These are phyloP conservation scores for Corylus avellana DNA, from an alignment of 306 rosid genomes.

Conservation along the genomic window DNA sequence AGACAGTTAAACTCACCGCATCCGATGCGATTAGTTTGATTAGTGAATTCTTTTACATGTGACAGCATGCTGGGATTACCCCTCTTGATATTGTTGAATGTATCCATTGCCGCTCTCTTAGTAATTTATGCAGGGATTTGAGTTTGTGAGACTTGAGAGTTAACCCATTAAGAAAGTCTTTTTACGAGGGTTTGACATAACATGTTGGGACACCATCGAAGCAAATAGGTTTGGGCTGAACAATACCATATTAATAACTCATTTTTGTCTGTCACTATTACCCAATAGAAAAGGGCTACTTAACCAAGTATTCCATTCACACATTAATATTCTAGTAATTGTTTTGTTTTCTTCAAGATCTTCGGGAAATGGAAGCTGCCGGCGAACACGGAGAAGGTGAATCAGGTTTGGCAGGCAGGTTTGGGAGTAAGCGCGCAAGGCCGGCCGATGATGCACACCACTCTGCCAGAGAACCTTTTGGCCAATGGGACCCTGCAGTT, in stretches of 20 bases:
- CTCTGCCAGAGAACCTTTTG: too few relatives aligned
- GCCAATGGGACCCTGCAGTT: too few relatives aligned
- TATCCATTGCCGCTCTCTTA: neutral
- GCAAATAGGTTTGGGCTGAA: too few relatives aligned
- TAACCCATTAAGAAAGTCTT: too few relatives aligned
- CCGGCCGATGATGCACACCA: neutral
- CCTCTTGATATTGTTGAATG: neutral
- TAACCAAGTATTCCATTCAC: too few relatives aligned
- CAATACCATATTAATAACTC: too few relatives aligned
- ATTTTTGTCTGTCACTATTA: too few relatives aligned
- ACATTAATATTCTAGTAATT: too few relatives aligned
- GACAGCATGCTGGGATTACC: neutral
- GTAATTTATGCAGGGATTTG: neutral
- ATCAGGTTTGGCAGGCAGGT: constrained; percentile 74
- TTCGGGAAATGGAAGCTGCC: constrained; percentile 48
- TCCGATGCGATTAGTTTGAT: neutral
- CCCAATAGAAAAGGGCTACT: too few relatives aligned
- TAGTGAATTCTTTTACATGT: neutral
- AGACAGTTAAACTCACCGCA: neutral
- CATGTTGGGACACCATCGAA: too few relatives aligned
- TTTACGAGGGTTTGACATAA: too few relatives aligned
- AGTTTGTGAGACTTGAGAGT: too few relatives aligned
- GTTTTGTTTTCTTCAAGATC: constrained; percentile 18
- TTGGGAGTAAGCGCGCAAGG: constrained; percentile 27
- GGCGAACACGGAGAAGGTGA: constrained; percentile 24